Evolutionary conservation across 163 green algal species (phyloP), one percentile per base, ranked within the genome.

Genomic region (Scenedesmus sp.): DNA sequence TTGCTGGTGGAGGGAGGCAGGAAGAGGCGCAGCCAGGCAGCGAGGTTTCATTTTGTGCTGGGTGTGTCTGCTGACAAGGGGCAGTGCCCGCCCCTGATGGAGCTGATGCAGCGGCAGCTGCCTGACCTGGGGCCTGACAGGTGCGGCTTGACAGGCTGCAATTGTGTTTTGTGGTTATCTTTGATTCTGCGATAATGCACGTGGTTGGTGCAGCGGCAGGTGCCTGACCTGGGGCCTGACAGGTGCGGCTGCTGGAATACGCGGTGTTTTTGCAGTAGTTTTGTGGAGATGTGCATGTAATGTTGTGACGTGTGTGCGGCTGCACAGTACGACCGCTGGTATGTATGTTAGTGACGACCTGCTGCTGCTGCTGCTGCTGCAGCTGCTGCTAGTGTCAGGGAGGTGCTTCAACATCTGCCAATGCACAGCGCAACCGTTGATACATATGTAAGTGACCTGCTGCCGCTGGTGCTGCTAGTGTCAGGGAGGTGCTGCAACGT

Each of bases 11-110:
- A 52, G 20, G 26, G 26, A 10, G 18, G 52, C 8, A 34, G 4
- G 9, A 12, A 15, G 3, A 73, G 12, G 3, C 3, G 12, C 12
- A 20, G 10, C 64, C 64, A 73, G 64, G 64, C 18, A 5, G 3
- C 20, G 64, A 18, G 64, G 10, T 73, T 73, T 20, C 64, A 90
- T 60, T 90, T 90, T 60, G 23, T 90, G 20, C 85, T 66, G 9
- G 64, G 12, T 12, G 64, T 73, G 64, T 73, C 64, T 18, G 64
- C 64, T 5, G 64, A 73, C 64, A 12, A 12, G 64, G 12, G 64
- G 12, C 64, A 73, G 64, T 73, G 64, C 10, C 64, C 64, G 10
- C 64, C 64, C 3, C 12, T 73, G 64, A 73, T 73, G 64, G 64
- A 73, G 3, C 20, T 73, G 64, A 73, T 73, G 64, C 18, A n/a